Conservation (phyloP, 176 grass and related monocot genomes). For the Rhipidocladum racemiflorum region DNA sequence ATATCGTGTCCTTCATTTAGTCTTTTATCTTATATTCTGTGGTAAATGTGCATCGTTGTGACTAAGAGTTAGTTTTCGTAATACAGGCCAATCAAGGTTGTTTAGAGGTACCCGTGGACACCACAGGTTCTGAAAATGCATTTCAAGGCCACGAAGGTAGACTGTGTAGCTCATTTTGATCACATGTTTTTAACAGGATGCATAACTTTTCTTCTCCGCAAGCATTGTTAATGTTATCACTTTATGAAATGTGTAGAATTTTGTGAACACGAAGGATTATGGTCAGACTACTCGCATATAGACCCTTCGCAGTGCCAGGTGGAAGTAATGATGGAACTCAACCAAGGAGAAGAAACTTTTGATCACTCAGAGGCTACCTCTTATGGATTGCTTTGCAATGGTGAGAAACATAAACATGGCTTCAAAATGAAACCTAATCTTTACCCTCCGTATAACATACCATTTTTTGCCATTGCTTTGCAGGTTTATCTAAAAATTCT, state of each 20-base stretch:
- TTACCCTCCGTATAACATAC: neutral
- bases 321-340: constrained; percentile 32
- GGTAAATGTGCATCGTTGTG: neutral
- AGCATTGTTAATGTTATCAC: neutral
- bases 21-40: neutral
- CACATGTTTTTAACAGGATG: neutral
- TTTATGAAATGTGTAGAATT: constrained; percentile 19
- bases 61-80: neutral
- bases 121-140: constrained; percentile 25
- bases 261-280: constrained; percentile 22
- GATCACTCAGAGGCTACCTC: constrained; percentile 11
- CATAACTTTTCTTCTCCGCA: neutral
- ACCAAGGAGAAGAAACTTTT: constrained; percentile 20
- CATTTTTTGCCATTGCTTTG: neutral
- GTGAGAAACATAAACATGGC: constrained; percentile 12
- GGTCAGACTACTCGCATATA: constrained; percentile 35
- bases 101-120: constrained; percentile 19
- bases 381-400: constrained; percentile 19
- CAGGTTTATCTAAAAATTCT: constrained; percentile 37
- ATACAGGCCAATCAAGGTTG: constrained; percentile 43
- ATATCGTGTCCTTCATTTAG: neutral
- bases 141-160: constrained; percentile 49
- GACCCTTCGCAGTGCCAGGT: constrained; percentile 31
- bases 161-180: neutral
- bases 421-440: neutral